phyloP scores from a whole-genome alignment of 768 basidiomycete species.

The Tylopilus balloui region DNA sequence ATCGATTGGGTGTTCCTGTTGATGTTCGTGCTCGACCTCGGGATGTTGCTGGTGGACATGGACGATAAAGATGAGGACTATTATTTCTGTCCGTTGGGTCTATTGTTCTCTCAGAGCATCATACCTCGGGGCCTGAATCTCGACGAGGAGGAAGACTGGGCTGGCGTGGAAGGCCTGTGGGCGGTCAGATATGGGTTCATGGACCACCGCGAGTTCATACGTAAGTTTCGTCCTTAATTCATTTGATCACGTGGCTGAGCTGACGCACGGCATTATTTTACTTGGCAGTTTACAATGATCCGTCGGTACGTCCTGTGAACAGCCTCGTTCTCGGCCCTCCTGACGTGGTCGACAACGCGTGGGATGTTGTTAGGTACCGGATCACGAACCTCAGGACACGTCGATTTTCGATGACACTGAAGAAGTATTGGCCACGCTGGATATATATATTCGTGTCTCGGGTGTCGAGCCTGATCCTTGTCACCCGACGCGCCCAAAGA shows the following conservation, averaged over 20 bases:
- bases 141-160: constrained; percentile 29
- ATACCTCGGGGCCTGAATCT: constrained; percentile 38
- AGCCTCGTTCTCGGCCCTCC: background rate
- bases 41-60: constrained; percentile 46
- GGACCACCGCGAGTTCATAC: constrained; percentile 61
- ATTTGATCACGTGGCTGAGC: background rate
- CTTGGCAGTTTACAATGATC: constrained; percentile 47
- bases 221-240: constrained; percentile 36
- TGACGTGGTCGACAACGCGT: background rate
- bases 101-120: constrained; percentile 51
- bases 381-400: constrained; percentile 35
- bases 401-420: constrained; percentile 47
- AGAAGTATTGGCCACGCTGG: constrained; percentile 50
- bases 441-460: constrained; percentile 43
- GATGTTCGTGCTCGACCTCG: constrained; percentile 52
- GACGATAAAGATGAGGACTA: constrained; percentile 31
- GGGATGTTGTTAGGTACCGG: constrained; percentile 21
- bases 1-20: constrained; percentile 61
- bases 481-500: constrained; percentile 48
- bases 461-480: constrained; percentile 40
- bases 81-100: constrained; percentile 40
- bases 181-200: constrained; percentile 61
- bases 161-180: constrained; percentile 54
- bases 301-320: constrained; percentile 21
- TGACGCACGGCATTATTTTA: background rate